phyloP scores from a whole-genome alignment of 768 basidiomycete species.

The Lactifluus volemus region DNA sequence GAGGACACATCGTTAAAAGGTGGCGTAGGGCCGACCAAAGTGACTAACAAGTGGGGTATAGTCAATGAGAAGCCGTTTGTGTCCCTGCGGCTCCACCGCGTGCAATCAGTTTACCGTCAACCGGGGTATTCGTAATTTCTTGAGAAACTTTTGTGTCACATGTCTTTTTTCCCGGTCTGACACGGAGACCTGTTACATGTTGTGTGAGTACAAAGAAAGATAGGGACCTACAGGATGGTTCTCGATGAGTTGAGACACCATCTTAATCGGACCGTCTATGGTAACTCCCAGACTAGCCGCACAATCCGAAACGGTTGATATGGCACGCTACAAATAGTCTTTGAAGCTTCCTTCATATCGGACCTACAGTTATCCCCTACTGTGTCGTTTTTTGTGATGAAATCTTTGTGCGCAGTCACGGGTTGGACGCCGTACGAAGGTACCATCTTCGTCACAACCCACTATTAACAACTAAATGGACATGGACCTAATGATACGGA shows the following conservation, averaged over 20 bases:
- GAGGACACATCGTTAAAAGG: neutral
- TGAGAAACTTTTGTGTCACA: slow-evolving; percentile 54
- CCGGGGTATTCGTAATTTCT: slow-evolving; percentile 56
- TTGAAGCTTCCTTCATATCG: slow-evolving; percentile 59
- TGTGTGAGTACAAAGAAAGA: slow-evolving; percentile 78
- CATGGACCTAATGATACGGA: slow-evolving; percentile 93
- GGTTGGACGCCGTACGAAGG: slow-evolving; percentile 59
- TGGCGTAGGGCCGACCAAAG: neutral
- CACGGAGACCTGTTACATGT: slow-evolving; percentile 80
- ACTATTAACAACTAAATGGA: slow-evolving; percentile 65
- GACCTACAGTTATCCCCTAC: slow-evolving; percentile 61
- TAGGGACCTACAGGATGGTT: neutral
- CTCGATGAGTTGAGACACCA: slow-evolving; percentile 20
- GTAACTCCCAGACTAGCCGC: slow-evolving; percentile 76
- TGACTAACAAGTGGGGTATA: neutral
- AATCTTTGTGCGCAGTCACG: slow-evolving; percentile 36
- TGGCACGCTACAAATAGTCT: slow-evolving; percentile 92
- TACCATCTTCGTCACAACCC: slow-evolving; percentile 72
- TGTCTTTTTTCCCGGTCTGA: slow-evolving; percentile 51
- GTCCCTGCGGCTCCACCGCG: slow-evolving; percentile 56
- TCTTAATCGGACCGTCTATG: slow-evolving; percentile 90
- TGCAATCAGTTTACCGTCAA: slow-evolving; percentile 37
- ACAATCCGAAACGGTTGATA: slow-evolving; percentile 82
- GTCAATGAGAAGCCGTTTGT: neutral
- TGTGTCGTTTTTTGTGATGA: slow-evolving; percentile 68